Base-by-base conservation (phyloP, 2,329 filamentous ascomycete species). In the Moelleriella libera region DNA sequence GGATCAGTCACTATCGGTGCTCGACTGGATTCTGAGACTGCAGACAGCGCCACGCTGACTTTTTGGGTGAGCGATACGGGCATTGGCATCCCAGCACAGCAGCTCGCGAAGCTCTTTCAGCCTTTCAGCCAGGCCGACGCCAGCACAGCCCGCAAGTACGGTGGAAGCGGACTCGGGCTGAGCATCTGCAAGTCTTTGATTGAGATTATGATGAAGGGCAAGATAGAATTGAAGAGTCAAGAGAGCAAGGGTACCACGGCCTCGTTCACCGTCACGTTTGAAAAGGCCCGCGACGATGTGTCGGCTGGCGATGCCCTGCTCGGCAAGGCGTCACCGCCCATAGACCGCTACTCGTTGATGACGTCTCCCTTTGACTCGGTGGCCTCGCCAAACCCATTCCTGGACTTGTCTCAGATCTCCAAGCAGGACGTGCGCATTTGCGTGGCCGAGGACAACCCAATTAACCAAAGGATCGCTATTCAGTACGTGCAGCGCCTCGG, bases 131-230 rank as follows among this genome's bases (percentile, higher is more conserved):
- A 96, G 64, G 89, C 90, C 1, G 89, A 96, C 64, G 85, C 83
- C 44, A 92, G 86, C 55, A 94, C 88, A 3, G 88, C 88, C 47
- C 75, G 89, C 46, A 92, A 88, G 59, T 96, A 95, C 56, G 89
- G 89, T 41, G 89, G 89, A 42, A 95, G 88, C 54, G 89, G 89
- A 29, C 78, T 96, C 2, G 89, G 89, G 2, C 72, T 96, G 42
- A 94, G 86, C 58, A 96, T 96, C 53, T 95, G 89, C 75, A 95
- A 95, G 65, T 89, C 86, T 1, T 80, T 96, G 42, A 88, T 96
- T 51, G 86, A 95, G 66, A 87, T 85, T 21, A 89, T 94, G 65
- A 89, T 96, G 77, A 81, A 86, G 51, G 89, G 89, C 41, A 80
- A 76, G 51, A 94, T 96, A 51, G 81, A 82, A 65, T 75, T 96